These are phyloP conservation scores for Hymenoscyphus salicellus DNA, from an alignment of 2,329 filamentous ascomycete genomes.

Conservation along the genomic window DNA sequence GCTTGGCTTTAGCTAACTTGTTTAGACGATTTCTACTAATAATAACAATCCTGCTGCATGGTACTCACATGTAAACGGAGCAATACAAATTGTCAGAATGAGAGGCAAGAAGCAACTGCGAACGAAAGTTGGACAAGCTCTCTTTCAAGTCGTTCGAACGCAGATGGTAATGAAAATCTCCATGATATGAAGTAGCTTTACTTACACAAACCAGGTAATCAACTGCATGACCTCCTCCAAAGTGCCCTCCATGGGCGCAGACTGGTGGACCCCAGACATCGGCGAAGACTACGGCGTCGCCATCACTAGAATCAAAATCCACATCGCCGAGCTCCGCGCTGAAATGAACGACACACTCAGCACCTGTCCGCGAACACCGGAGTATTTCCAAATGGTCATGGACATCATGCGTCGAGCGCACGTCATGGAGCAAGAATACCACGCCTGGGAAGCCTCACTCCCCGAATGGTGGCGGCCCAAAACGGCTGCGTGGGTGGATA, in stretches of 20 bases:
- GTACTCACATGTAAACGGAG: conserved; percentile 63
- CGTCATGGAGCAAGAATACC: conserved; percentile 50
- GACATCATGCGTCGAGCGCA: conserved; percentile 52
- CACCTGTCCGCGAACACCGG: conserved; percentile 45
- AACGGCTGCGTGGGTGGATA: conserved; percentile 56
- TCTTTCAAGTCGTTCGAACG: conserved; percentile 59
- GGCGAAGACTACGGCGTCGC: conserved; percentile 50
- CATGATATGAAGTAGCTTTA: conserved; percentile 45
- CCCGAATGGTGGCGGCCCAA: conserved; percentile 51
- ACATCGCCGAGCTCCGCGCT: conserved; percentile 53
- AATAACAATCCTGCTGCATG: conserved; percentile 55
- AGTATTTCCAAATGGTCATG: conserved; percentile 50
- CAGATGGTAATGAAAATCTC: conserved; percentile 50
- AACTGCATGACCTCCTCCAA: conserved; percentile 54
- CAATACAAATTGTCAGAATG: conserved; percentile 58
- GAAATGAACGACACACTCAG: conserved; percentile 52
- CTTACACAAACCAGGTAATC: conserved; percentile 56
- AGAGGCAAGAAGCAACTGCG: conserved; percentile 54
- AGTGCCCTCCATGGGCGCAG: conserved; percentile 50
- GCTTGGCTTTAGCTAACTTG: not conserved
- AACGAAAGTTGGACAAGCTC: conserved; percentile 50
- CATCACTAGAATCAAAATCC: conserved; percentile 46
- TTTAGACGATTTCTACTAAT: conserved; percentile 48
- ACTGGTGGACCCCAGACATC: conserved; percentile 58
- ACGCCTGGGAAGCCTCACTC: conserved; percentile 50